Evolutionary conservation across 768 basidiomycete species (phyloP).

Genomic region (Russula virescens): DNA sequence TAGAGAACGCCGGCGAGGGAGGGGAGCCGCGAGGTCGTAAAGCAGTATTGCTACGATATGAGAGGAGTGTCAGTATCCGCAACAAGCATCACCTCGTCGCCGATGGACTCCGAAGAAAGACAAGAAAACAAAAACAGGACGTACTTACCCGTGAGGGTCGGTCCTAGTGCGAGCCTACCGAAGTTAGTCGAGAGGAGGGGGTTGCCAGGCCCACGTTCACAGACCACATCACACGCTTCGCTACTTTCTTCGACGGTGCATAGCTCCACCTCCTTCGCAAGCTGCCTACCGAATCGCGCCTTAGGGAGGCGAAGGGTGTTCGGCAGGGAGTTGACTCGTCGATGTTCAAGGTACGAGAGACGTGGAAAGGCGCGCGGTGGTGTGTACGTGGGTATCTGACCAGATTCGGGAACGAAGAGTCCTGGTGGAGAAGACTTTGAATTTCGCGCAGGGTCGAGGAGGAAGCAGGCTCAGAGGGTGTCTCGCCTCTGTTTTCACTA

Average conservation of each 20-base stretch:
- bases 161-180: conserved; percentile 56
- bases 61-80: too few species aligned
- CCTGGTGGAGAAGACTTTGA: conserved; percentile 33
- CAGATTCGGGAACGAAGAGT: conserved; percentile 15
- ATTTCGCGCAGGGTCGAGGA: conserved; percentile 5
- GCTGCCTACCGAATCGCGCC: conserved; percentile 14
- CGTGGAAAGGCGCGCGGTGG: conserved; percentile 25
- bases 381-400: conserved; percentile 20
- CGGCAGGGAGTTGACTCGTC: background rate
- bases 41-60: conserved; percentile 26
- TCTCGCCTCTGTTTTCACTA: conserved; percentile 6
- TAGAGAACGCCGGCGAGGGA: conserved; percentile 28
- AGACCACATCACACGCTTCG: conserved; percentile 43
- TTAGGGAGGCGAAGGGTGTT: background rate
- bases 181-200: conserved; percentile 83
- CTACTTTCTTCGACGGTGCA: conserved; percentile 22
- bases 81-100: too few species aligned
- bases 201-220: conserved; percentile 63
- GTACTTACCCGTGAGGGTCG: conserved; percentile 55
- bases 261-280: conserved; percentile 17
- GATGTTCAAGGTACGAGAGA: conserved; percentile 14
- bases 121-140: conserved; percentile 18
- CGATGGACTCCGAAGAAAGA: background rate
- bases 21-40: conserved; percentile 31
- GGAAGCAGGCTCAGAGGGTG: background rate